Evolutionary conservation across 2,329 filamentous ascomycete genomes (phyloP).

Genomic region (Phialophora chinensis): DNA sequence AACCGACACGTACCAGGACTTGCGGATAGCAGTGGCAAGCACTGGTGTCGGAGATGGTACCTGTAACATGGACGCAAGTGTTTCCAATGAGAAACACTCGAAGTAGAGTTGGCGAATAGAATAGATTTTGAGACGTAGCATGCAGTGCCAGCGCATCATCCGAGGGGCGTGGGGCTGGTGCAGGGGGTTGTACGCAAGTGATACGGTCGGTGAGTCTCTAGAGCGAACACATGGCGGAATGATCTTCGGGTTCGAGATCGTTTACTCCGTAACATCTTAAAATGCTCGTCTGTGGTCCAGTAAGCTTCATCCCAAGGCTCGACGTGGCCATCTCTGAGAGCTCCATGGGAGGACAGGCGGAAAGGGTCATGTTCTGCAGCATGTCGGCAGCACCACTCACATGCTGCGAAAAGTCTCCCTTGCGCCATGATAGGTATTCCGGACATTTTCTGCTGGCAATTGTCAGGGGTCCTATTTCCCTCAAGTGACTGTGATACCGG

Average conservation of each 20-base stretch:
- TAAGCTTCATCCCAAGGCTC: constrained; percentile 23
- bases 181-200: constrained; percentile 25
- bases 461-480: constrained; percentile 9
- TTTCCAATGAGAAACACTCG: constrained; percentile 20
- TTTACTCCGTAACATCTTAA: constrained; percentile 8
- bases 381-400: constrained; percentile 20
- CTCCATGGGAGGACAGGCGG: constrained; percentile 17
- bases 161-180: constrained; percentile 30
- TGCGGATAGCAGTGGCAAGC: constrained; percentile 13
- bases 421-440: constrained; percentile 10
- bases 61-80: constrained; percentile 14
- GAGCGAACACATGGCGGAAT: constrained; percentile 33
- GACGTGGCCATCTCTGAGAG: constrained; percentile 35
- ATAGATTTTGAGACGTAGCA: constrained; percentile 18
- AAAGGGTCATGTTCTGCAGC: constrained; percentile 30
- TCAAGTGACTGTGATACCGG: constrained; percentile 15
- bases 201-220: constrained; percentile 33
- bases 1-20: constrained; percentile 1
- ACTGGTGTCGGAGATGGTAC: constrained; percentile 23
- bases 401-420: constrained; percentile 4
- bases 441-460: constrained; percentile 15
- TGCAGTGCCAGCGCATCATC: constrained; percentile 37
- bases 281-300: constrained; percentile 20
- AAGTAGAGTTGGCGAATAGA: constrained; percentile 19
- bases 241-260: constrained; percentile 31